Base-by-base conservation (phyloP, 257 asterid genomes). In the Knoxia roxburghii region DNA sequence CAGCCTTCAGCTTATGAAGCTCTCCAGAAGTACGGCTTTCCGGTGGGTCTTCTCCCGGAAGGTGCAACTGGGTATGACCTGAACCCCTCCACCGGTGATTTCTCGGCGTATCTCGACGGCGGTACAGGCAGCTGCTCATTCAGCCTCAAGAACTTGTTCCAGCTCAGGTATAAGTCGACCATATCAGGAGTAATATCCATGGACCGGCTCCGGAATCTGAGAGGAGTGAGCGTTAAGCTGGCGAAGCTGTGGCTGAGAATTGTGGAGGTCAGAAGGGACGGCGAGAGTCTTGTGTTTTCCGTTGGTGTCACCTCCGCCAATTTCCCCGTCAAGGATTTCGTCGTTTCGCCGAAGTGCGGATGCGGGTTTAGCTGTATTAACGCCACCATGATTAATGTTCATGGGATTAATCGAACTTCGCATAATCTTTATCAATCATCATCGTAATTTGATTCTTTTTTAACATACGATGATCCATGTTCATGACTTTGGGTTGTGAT, bases 331-430 rank as follows among this genome's bases (percentile, higher is more conserved):
- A 60, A 64, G 40, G 75, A 74, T 35, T 86, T 83, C 54, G 61
- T 72, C 8, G 82, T 43, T 64, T 73, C 81, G 33, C 89, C 93
- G 1, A 79, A 67, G 62, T 86, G 93, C 71, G 93, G 93, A 0
- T 81, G 87, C 63, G 89, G 86, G 7, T 81, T 86, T 64, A 65
- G 64, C 32, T 82, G 89, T 30, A 32, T 4, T 68, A 68, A 45
- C 32, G n/a, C n/a, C 13, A 46, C 29, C 10, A 64, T 3, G 9
- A 37, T 37, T 37, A 9, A 41, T 20, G 21, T 17, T 20, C 39
- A 37, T 37, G 45, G 50, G 40, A 43, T 37, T 15, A 27, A 46
- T 20, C 20, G 7, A 14, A 63, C 9, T 35, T 4, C 13, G 26
- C 14, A 8, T 5, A 48, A 48, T 26, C 49, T 30, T 17, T 41